phyloP scores from a whole-genome alignment of 495 filamentous ascomycete species.

The Tuber calosporum region DNA sequence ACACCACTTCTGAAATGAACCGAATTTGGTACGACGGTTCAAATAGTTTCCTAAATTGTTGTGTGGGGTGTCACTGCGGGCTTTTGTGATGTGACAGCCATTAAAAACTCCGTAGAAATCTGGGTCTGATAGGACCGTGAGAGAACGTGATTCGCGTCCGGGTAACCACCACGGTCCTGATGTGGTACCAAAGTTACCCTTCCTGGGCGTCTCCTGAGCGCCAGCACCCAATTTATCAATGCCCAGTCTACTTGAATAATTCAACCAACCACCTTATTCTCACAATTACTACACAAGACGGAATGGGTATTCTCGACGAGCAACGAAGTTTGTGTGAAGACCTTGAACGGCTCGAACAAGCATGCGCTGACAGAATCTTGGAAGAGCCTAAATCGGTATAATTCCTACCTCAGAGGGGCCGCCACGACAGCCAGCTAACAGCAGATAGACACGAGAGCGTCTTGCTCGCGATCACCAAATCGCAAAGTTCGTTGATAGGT shows the following conservation, averaged over 20 bases:
- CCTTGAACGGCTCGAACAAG: slow-evolving; percentile 87
- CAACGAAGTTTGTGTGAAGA: slow-evolving; percentile 91
- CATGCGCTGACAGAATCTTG: slow-evolving; percentile 75
- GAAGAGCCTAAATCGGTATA: slow-evolving; percentile 80
- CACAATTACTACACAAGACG: slow-evolving; percentile 11
- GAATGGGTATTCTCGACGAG: slow-evolving; percentile 65
- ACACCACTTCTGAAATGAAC: not conserved
- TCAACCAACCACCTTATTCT: slow-evolving; percentile 6
- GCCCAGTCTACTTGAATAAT: slow-evolving; percentile 1
- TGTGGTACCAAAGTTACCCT: slow-evolving; percentile 19
- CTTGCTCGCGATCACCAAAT: slow-evolving; percentile 86
- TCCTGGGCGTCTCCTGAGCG: slow-evolving; percentile 32
- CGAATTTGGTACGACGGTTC: not conserved
- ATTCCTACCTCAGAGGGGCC: slow-evolving; percentile 5
- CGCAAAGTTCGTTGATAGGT: slow-evolving; percentile 72
- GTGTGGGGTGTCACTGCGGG: not conserved
- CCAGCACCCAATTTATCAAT: slow-evolving; percentile 6
- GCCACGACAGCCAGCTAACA: slow-evolving; percentile 41
- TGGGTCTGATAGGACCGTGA: not conserved
- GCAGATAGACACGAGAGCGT: slow-evolving; percentile 68
- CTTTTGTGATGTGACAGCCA: not conserved
- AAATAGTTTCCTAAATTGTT: not conserved
- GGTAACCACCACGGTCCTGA: slow-evolving; percentile 11
- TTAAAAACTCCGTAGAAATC: not conserved
- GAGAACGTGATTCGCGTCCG: slow-evolving; percentile 9